phyloP scores from a whole-genome alignment of 164 flowering plant genomes.

The Pachysandra terminalis region DNA sequence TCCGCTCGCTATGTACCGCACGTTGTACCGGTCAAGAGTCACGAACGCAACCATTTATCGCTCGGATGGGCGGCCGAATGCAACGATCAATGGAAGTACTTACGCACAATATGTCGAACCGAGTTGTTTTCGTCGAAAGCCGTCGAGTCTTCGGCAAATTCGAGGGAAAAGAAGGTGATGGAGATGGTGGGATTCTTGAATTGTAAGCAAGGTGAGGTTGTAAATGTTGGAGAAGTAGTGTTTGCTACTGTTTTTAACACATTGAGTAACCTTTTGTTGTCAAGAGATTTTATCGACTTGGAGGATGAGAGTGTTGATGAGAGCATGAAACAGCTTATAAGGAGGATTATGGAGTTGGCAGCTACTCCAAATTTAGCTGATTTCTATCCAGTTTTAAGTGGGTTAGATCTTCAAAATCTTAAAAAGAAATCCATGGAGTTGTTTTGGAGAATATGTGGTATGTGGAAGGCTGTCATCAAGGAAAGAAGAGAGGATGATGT shows the following conservation, averaged over 20 bases:
- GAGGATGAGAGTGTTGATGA: constrained; percentile 13
- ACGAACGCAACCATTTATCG: constrained; percentile 5
- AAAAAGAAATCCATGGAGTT: constrained; percentile 15
- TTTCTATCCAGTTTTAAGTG: constrained; percentile 26
- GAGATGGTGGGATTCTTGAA: constrained; percentile 25
- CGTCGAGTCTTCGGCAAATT: constrained; percentile 20
- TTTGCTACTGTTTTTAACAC: constrained; percentile 23
- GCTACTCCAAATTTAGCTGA: constrained; percentile 30
- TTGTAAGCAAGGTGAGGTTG: constrained; percentile 18
- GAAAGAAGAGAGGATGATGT: constrained; percentile 24
- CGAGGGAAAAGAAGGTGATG: constrained; percentile 26
- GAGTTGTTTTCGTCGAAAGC: constrained; percentile 29
- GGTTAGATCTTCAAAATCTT: constrained; percentile 27
- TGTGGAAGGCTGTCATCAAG: constrained; percentile 28
- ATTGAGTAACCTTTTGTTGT: constrained; percentile 19
- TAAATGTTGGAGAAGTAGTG: constrained; percentile 21
- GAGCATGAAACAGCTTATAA: constrained; percentile 16
- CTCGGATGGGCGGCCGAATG: constrained; percentile 29
- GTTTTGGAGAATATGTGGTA: not conserved
- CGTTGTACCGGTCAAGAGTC: not conserved
- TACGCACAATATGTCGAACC: constrained; percentile 26
- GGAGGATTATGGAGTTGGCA: constrained; percentile 11
- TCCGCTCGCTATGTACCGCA: constrained; percentile 21
- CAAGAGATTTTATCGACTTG: constrained; percentile 22
- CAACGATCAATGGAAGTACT: constrained; percentile 27